A percentile compares a stretch with the other conserved stretches of the same genome.
Evolutionary conservation across 306 rosid species (phyloP).

Genomic region (Medicago lupulina): DNA sequence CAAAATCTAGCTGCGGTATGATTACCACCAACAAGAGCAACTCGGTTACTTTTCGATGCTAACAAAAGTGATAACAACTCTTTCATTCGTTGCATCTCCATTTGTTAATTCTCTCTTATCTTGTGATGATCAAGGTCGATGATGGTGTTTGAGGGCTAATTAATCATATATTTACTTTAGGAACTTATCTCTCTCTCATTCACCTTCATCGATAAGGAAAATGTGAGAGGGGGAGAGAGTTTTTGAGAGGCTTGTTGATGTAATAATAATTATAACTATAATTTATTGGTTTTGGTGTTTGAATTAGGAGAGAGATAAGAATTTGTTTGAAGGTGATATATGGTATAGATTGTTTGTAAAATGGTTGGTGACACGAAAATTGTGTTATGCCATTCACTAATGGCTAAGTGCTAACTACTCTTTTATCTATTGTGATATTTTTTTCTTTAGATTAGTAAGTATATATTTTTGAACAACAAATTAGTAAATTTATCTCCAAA

Average conservation of each 20-base stretch:
- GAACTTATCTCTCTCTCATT: too few relatives aligned
- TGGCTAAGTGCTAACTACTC: background rate
- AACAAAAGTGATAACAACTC: conserved; percentile 60
- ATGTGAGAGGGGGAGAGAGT: too few relatives aligned
- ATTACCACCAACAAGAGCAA: conserved; percentile 82
- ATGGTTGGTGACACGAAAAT: conserved; percentile 51
- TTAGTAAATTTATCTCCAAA: too few relatives aligned
- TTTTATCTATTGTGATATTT: background rate
- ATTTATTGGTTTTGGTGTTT: background rate
- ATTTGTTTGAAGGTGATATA: conserved; percentile 28
- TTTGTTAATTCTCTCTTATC: conserved; percentile 20
- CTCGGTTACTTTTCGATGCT: conserved; percentile 48
- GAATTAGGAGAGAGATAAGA: conserved; percentile 29
- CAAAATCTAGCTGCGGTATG: conserved; percentile 89
- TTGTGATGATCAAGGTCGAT: conserved; percentile 46
- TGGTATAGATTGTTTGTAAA: conserved; percentile 23
- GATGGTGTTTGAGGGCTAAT: too few relatives aligned
- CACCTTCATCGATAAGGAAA: too few relatives aligned
- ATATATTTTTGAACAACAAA: too few relatives aligned
- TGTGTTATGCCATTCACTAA: conserved; percentile 47
- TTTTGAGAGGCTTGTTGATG: too few relatives aligned
- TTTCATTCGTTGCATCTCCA: conserved; percentile 76
- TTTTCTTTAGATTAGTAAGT: background rate
- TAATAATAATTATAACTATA: background rate
- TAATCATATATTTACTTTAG: too few relatives aligned